Percentiles rank a stretch among this genome's conserved stretches.
These are phyloP conservation scores for Clonostachys solani DNA, from an alignment of 2,329 filamentous ascomycete genomes.

Conservation along the genomic window DNA sequence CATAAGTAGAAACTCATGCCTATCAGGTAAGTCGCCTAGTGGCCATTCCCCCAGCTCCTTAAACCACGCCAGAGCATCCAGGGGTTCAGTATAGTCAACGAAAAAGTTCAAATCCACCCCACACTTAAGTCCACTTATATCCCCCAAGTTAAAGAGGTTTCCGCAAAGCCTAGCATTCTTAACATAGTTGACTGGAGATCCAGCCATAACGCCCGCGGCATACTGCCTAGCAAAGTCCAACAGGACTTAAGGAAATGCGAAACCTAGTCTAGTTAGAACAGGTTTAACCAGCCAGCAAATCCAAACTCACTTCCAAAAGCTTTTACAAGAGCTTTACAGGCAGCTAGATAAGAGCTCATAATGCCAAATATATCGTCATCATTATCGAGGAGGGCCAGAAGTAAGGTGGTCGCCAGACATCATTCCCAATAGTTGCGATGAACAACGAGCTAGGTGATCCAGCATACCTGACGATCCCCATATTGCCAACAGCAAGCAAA, in stretches of 20 bases:
- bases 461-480: background rate
- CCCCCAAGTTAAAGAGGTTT: constrained; percentile 20
- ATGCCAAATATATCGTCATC: constrained; percentile 13
- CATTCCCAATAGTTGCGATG: background rate
- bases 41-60: constrained; percentile 7
- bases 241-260: constrained; percentile 4
- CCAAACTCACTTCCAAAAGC: constrained; percentile 16
- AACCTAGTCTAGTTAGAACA: no score
- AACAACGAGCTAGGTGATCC: background rate
- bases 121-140: constrained; percentile 21
- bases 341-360: constrained; percentile 31
- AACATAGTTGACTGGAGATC: constrained; percentile 30
- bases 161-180: constrained; percentile 26
- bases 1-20: constrained; percentile 10
- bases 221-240: constrained; percentile 19
- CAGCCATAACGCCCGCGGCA: constrained; percentile 21
- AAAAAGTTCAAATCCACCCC: constrained; percentile 27
- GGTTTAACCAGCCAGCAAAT: no score
- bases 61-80: constrained; percentile 8
- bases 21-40: constrained; percentile 11
- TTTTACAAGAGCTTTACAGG: constrained; percentile 21
- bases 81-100: constrained; percentile 27
- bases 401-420: no score
- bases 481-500: background rate
- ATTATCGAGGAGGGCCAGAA: no score